Evolutionary conservation across 345 rosid genomes (phyloP).

Genomic region (Hirschfeldia incana): DNA sequence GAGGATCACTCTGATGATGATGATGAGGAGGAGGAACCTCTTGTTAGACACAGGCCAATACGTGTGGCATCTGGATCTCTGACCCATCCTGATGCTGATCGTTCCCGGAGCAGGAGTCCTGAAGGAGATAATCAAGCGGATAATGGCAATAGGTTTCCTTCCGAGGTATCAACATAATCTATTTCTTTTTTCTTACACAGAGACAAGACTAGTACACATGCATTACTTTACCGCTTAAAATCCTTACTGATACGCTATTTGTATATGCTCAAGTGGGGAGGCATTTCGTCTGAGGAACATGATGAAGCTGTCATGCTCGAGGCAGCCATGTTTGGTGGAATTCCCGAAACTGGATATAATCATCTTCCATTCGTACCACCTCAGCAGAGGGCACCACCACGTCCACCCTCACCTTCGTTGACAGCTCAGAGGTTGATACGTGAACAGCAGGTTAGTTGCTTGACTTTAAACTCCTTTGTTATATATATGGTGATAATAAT

Average conservation of each 20-base stretch:
- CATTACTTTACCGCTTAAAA: background rate
- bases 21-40: constrained; percentile 67
- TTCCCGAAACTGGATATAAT: constrained; percentile 80
- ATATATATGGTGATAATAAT: background rate
- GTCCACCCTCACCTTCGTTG: constrained; percentile 92
- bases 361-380: constrained; percentile 36
- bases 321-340: constrained; percentile 99
- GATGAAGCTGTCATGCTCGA: constrained; percentile 99
- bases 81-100: constrained; percentile 49
- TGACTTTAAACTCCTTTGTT: background rate
- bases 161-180: constrained; percentile 50
- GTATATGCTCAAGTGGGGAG: constrained; percentile 79
- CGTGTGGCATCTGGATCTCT: constrained; percentile 49
- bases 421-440: constrained; percentile 95
- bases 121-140: constrained; percentile 50
- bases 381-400: constrained; percentile 56
- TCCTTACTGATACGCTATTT: constrained; percentile 20
- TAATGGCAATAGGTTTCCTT: constrained; percentile 58
- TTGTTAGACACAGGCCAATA: constrained; percentile 69
- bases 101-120: constrained; percentile 65
- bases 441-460: constrained; percentile 80
- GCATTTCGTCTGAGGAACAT: constrained; percentile 96
- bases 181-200: background rate
- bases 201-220: background rate
- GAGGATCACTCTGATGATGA: constrained; percentile 72